phyloP scores from a whole-genome alignment of 257 asterid genomes.

The Ophiorrhiza pumila region DNA sequence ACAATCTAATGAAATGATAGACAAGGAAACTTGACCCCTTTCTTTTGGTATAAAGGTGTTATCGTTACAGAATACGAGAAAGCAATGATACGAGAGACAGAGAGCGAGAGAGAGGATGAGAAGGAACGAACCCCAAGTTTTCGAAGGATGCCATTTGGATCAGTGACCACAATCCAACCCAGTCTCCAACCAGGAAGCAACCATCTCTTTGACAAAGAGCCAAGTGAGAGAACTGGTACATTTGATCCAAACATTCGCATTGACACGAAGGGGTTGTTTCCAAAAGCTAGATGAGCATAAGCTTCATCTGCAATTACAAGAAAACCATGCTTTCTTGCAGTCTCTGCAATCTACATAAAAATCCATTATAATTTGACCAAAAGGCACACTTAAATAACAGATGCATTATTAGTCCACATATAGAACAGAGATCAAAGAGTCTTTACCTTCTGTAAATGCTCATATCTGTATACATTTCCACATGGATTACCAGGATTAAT shows the following conservation, averaged over 20 bases:
- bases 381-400: conserved; percentile 1
- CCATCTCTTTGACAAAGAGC: conserved; percentile 75
- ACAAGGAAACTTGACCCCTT: too few relatives aligned
- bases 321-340: conserved; percentile 52
- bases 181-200: conserved; percentile 71
- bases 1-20: too few relatives aligned
- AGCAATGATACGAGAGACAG: too few relatives aligned
- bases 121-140: conserved; percentile 55
- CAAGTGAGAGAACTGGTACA: conserved; percentile 53
- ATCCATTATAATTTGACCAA: not conserved
- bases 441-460: conserved; percentile 57
- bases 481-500: conserved; percentile 79
- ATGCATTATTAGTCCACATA: not conserved
- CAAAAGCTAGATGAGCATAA: conserved; percentile 56
- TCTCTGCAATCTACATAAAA: conserved; percentile 55
- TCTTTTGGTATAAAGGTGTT: too few relatives aligned
- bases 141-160: conserved; percentile 53
- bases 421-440: not conserved
- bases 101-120: conserved; percentile 18
- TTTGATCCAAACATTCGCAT: conserved; percentile 50
- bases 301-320: conserved; percentile 65
- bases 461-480: conserved; percentile 54
- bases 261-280: conserved; percentile 44
- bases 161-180: conserved; percentile 63
- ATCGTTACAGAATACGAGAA: too few relatives aligned